Conservation (phyloP, 768 basidiomycete species). For the Lentinula edodes region DNA sequence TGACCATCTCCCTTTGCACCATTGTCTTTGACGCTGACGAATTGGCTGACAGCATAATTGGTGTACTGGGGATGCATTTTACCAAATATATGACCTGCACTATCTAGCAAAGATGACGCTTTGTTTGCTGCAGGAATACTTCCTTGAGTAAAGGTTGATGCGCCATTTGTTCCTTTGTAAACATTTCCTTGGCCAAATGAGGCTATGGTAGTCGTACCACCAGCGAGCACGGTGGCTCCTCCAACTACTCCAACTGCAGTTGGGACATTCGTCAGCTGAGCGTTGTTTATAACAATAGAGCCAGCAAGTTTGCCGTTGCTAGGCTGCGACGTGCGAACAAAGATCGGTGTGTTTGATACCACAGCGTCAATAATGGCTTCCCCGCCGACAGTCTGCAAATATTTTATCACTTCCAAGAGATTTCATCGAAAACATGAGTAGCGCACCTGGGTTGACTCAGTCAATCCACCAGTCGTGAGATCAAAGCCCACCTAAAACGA, state of each 20-base stretch:
- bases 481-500: constrained; percentile 5
- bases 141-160: constrained; percentile 44
- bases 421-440: not conserved
- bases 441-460: not conserved
- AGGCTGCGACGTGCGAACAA: constrained; percentile 46
- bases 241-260: constrained; percentile 53
- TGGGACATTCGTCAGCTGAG: constrained; percentile 52
- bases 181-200: constrained; percentile 80
- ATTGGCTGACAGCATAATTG: constrained; percentile 52
- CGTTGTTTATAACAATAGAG: constrained; percentile 63
- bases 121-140: constrained; percentile 45
- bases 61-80: constrained; percentile 65
- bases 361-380: constrained; percentile 61
- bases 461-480: constrained; percentile 3
- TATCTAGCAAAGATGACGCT: constrained; percentile 51
- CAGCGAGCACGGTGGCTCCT: constrained; percentile 48
- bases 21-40: constrained; percentile 64
- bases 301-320: constrained; percentile 45
- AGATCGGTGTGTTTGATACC: constrained; percentile 55
- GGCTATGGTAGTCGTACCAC: constrained; percentile 53
- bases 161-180: constrained; percentile 45
- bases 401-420: not conserved
- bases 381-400: constrained; percentile 47
- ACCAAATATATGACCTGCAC: constrained; percentile 57
- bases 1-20: constrained; percentile 73